Base-by-base conservation (phyloP, 768 basidiomycete genomes). In the Coprinopsis sp. region DNA sequence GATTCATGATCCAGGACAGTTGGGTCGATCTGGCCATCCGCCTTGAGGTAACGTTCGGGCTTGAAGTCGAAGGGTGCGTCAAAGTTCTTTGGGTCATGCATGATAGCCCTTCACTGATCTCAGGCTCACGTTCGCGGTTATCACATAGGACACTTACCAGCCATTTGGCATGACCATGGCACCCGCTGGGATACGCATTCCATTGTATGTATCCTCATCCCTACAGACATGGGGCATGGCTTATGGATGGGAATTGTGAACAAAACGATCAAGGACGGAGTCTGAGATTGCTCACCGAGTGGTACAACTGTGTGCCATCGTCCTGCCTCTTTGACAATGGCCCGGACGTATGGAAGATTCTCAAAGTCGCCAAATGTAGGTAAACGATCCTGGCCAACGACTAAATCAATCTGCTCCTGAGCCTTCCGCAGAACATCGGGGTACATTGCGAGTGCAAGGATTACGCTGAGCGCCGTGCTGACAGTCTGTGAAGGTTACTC, bases 281-380 rank as follows among this genome's bases (percentile, higher is more conserved):
- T n/a, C 13, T 22, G n/a, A 10, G 11, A 33, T 33, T 4, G n/a
- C n/a, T n/a, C 7, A 54, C 54, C 50, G 11, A 51, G 25, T 6
- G 54, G 54, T 14, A 47, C 49, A 1, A 55, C 57, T n/a, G 33
- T 49, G 14, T 52, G 38, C 62, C 61, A 59, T 24, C 60, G 48
- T 5, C 50, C 41, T 0, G 47, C 42, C 40, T 72, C 70, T 41
- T 66, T 61, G 21, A 70, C 37, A 7, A 71, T 50, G 2, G 62
- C 61, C 24, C 66, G 59, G 18, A 72, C 46, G 42, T 70, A 76
- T 3, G 69, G 68, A 3, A 73, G 52, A 21, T 50, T 31, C 3
- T 33, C 21, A 6, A 22, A 33, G 38, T 59, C 55, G 6, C 27
- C 21, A 29, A 46, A 46, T 21, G 46, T 51, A 5, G 55, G 58